A percentile compares a stretch with the other conserved stretches of the same genome.
Evolutionary conservation across 2,329 filamentous ascomycete species (phyloP).

Genomic region (Microcyclospora tardicrescens): DNA sequence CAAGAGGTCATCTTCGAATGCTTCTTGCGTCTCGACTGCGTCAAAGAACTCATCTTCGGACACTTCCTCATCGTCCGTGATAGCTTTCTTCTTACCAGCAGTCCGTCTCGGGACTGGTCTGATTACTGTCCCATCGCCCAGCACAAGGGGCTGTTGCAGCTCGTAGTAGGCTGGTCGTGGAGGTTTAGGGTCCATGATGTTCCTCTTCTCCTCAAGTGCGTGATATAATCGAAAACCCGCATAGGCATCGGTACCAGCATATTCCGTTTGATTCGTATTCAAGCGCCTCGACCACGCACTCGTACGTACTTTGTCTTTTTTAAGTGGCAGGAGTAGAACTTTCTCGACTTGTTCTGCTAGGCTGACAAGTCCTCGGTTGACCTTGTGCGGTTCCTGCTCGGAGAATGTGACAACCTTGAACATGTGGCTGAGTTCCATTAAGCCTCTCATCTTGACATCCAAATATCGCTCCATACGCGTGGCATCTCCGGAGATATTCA

Average conservation of each 20-base stretch:
- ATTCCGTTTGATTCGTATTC: conserved; percentile 53
- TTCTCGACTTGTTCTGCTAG: conserved; percentile 59
- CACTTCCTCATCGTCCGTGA: conserved; percentile 12
- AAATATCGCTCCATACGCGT: conserved; percentile 57
- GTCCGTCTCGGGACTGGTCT: conserved; percentile 4
- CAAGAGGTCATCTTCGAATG: not conserved
- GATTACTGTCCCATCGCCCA: conserved; percentile 32
- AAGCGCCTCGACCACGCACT: conserved; percentile 62
- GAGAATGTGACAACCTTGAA: conserved; percentile 64
- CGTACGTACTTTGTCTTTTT: conserved; percentile 59
- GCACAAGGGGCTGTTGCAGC: conserved; percentile 48
- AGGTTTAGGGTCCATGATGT: conserved; percentile 54
- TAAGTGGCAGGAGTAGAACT: conserved; percentile 58
- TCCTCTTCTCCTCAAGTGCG: conserved; percentile 54
- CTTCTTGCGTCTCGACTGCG: conserved; percentile 15
- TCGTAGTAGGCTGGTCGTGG: conserved; percentile 59
- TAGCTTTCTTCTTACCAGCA: conserved; percentile 4
- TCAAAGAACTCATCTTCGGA: conserved; percentile 23
- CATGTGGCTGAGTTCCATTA: conserved; percentile 73
- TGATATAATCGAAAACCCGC: conserved; percentile 62
- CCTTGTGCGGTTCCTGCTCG: conserved; percentile 36
- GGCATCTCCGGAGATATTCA: conserved; percentile 54
- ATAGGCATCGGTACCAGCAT: conserved; percentile 73
- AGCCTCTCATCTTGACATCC: conserved; percentile 48
- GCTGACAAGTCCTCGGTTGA: conserved; percentile 55